These are phyloP conservation scores for Tritrichomonas foetus DNA, from an alignment of 208 protist species.

Conservation along the genomic window DNA sequence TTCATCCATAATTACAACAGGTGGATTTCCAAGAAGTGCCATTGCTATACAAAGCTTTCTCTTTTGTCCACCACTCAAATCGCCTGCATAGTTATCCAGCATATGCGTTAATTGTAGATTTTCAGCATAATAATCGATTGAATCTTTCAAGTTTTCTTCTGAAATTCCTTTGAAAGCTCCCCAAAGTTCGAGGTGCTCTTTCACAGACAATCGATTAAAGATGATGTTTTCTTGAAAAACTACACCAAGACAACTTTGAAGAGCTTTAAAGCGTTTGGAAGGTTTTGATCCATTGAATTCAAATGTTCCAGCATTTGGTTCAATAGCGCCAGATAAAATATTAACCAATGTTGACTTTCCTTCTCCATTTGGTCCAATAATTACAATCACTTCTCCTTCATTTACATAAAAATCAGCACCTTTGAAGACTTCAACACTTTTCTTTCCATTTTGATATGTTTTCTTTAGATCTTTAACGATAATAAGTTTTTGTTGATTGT, in stretches of 20 bases:
- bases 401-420: background rate
- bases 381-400: background rate
- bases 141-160: background rate
- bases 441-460: background rate
- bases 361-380: background rate
- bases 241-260: background rate
- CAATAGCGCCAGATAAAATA: background rate
- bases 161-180: background rate
- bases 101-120: background rate
- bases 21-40: background rate
- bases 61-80: conserved; percentile 18
- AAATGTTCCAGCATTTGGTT: background rate
- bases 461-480: background rate
- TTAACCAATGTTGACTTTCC: background rate
- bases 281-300: background rate
- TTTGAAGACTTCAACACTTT: background rate
- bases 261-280: background rate
- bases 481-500: background rate
- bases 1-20: conserved; percentile 39
- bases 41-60: conserved; percentile 21
- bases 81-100: background rate
- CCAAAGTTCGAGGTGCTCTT: background rate
- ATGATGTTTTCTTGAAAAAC: background rate
- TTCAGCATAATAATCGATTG: background rate
- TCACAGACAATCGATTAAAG: background rate